These are phyloP conservation scores for Heliamphora pulchella DNA, from an alignment of 179 eudicot species.

Conservation along the genomic window DNA sequence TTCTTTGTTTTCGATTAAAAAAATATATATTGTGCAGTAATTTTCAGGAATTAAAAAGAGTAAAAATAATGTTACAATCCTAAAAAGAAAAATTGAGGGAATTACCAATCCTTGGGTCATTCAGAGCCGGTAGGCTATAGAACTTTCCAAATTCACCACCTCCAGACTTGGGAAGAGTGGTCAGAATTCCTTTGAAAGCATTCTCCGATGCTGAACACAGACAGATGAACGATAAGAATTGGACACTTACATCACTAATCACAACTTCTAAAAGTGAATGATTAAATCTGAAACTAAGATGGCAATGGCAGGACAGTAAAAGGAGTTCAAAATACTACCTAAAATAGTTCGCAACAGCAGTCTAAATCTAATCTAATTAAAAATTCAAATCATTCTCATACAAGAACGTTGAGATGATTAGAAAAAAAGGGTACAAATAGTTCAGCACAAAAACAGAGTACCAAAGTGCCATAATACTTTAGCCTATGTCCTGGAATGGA, in stretches of 20 bases:
- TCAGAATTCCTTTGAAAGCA: slow-evolving; percentile 77
- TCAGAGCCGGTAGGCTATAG: slow-evolving; percentile 84
- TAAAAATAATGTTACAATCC: background rate
- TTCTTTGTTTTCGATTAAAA: background rate
- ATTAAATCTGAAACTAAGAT: background rate
- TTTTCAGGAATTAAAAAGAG: too few relatives aligned
- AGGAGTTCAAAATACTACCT: background rate
- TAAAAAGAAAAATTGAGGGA: background rate
- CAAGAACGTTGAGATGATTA: background rate
- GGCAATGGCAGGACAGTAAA: background rate
- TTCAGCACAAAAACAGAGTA: background rate
- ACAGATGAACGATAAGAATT: slow-evolving; percentile 6
- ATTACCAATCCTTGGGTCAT: slow-evolving; percentile 91
- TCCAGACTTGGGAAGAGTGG: slow-evolving; percentile 86
- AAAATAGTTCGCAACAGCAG: too few relatives aligned
- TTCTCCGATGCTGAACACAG: slow-evolving; percentile 64
- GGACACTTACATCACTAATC: background rate
- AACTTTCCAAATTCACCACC: slow-evolving; percentile 98
- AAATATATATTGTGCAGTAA: background rate
- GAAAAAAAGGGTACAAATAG: background rate
- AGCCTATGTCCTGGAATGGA: background rate
- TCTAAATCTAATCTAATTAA: background rate
- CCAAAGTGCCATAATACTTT: background rate
- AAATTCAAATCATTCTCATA: background rate
- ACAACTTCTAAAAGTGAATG: background rate